These are phyloP conservation scores for Trichoderma atrobrunneum DNA, from an alignment of 2,329 filamentous ascomycete genomes.

Conservation along the genomic window DNA sequence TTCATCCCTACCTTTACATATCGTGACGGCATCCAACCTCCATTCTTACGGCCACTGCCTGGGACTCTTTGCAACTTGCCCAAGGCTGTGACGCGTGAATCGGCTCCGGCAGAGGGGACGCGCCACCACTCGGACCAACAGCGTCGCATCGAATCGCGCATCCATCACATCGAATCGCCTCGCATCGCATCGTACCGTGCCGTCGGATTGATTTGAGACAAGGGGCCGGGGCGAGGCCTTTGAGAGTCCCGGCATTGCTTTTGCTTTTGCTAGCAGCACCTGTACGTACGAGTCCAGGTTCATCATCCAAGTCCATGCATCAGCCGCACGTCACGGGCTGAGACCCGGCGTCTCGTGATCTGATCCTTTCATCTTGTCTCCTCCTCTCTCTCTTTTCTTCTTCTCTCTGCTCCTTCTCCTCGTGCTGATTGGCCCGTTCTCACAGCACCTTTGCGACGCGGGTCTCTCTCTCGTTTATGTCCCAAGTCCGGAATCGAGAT, in stretches of 20 bases:
- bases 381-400: not conserved
- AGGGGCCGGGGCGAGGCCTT: not conserved
- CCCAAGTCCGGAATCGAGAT: not conserved
- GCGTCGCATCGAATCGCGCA: not conserved
- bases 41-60: not conserved
- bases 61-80: not conserved
- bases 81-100: not conserved
- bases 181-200: slow-evolving; percentile 4
- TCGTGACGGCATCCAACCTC: not conserved
- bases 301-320: not conserved
- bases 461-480: not conserved
- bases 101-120: not conserved
- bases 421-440: not conserved
- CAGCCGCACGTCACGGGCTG: slow-evolving; percentile 9
- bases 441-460: not conserved
- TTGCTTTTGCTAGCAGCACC: not conserved
- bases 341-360: slow-evolving; percentile 4
- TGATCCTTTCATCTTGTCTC: slow-evolving; percentile 8
- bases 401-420: not conserved
- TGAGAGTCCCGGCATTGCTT: not conserved
- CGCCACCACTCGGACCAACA: not conserved
- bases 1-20: not conserved
- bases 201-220: not conserved
- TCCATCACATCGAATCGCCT: not conserved
- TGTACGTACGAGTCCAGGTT: not conserved